These are phyloP conservation scores for Aspergillus brasiliensis DNA, from an alignment of 2,329 filamentous ascomycete species.

Conservation along the genomic window DNA sequence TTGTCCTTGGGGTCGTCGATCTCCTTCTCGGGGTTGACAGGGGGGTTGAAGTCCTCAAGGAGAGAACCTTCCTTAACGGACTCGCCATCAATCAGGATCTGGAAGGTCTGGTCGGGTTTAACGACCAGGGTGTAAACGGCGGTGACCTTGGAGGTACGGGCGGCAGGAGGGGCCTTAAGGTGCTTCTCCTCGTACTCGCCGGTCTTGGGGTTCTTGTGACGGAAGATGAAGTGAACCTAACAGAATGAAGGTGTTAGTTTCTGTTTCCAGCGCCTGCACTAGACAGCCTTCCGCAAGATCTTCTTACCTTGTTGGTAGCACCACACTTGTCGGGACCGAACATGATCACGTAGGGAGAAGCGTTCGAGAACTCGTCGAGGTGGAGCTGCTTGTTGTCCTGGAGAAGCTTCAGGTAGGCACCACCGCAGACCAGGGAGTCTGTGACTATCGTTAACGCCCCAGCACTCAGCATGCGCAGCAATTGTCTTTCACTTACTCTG, in stretches of 20 bases:
- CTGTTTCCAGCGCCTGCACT: not conserved
- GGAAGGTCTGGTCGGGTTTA: constrained; percentile 92
- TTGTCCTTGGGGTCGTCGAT: constrained; percentile 91
- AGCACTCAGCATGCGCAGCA: not conserved
- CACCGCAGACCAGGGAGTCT: constrained; percentile 96
- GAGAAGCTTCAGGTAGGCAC: constrained; percentile 98
- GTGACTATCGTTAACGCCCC: constrained; percentile 6
- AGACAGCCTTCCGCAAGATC: constrained; percentile 8
- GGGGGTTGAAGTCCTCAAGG: constrained; percentile 86
- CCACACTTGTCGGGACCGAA: constrained; percentile 99
- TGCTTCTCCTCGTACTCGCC: constrained; percentile 99
- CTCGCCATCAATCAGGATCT: constrained; percentile 89
- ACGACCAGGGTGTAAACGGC: constrained; percentile 97
- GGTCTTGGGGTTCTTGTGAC: constrained; percentile 99
- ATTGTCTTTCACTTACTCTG: constrained; percentile 71
- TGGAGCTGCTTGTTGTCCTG: constrained; percentile 97
- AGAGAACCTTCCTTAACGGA: constrained; percentile 86
- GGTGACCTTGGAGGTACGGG: constrained; percentile 86
- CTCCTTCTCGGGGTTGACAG: constrained; percentile 94
- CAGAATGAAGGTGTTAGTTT: constrained; percentile 18
- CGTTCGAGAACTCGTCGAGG: constrained; percentile 96
- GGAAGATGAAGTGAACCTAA: constrained; percentile 89
- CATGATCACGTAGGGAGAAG: constrained; percentile 98
- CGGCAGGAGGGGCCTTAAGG: constrained; percentile 77
- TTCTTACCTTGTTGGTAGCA: constrained; percentile 88